Evolutionary conservation across 2,329 filamentous ascomycete species (phyloP).

Genomic region (Emergomyces africanus): DNA sequence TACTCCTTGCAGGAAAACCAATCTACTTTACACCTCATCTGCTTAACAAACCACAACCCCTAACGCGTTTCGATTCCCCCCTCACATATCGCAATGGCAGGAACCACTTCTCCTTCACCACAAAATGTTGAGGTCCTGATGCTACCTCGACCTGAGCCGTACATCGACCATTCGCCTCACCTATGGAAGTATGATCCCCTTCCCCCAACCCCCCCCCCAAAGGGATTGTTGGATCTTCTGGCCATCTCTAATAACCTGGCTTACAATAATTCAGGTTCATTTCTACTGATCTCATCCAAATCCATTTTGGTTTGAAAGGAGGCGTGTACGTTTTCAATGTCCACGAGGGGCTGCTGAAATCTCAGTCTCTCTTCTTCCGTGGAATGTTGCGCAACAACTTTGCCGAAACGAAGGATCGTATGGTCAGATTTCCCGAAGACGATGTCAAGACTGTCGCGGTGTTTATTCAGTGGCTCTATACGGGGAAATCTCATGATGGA

Average conservation of each 20-base stretch:
- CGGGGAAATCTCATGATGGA: not conserved
- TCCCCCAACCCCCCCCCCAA: not conserved
- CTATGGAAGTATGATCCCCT: not conserved
- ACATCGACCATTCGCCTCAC: not conserved
- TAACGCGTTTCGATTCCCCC: too few species aligned
- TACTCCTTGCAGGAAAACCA: not conserved
- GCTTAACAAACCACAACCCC: not conserved
- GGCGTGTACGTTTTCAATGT: not conserved
- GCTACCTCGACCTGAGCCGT: not conserved
- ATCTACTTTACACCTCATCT: not conserved
- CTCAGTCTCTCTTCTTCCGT: not conserved
- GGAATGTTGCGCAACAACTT: conserved; percentile 1
- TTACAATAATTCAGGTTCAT: not conserved
- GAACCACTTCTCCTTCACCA: not conserved
- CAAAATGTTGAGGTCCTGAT: not conserved
- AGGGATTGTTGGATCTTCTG: not conserved
- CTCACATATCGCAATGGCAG: not conserved
- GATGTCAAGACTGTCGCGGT: not conserved
- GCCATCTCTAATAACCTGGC: not conserved
- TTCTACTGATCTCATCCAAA: not conserved
- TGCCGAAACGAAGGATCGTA: not conserved
- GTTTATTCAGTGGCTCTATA: conserved; percentile 1
- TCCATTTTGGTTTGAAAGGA: not conserved
- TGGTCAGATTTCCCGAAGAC: not conserved
- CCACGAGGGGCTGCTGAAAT: not conserved